phyloP scores from a whole-genome alignment of 2,329 filamentous ascomycete species.

The Chrysoporthe puriensis region DNA sequence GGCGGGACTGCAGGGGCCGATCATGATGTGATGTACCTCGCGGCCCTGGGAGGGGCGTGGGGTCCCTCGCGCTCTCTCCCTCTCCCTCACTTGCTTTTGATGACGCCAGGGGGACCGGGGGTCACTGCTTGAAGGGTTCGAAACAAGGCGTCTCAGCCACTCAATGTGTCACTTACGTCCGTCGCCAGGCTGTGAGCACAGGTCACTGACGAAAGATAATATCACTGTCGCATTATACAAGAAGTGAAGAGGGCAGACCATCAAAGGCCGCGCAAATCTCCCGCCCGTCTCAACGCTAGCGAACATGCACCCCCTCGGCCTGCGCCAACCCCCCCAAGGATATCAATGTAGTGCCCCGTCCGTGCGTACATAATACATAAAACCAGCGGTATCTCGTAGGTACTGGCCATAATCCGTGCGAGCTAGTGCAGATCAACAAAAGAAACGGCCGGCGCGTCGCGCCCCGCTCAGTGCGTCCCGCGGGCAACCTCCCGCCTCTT shows the following conservation, averaged over 20 bases:
- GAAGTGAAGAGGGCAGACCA: neutral
- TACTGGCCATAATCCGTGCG: neutral
- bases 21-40: too few species aligned
- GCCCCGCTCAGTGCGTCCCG: constrained; percentile 14
- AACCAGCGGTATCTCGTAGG: neutral
- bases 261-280: neutral
- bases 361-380: neutral
- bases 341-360: neutral
- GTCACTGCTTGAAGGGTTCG: too few species aligned
- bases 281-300: neutral
- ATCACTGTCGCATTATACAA: neutral
- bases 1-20: too few species aligned
- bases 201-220: neutral
- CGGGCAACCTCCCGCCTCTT: neutral
- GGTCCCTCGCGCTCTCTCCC: too few species aligned
- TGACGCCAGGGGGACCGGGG: too few species aligned
- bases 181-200: neutral
- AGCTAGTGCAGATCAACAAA: neutral
- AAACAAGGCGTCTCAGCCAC: too few species aligned
- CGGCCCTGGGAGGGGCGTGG: too few species aligned
- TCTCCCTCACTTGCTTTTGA: too few species aligned
- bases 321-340: neutral
- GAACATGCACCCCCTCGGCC: neutral
- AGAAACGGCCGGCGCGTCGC: neutral
- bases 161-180: neutral